Conservation (phyloP, 306 rosid genomes). For the Sphenostylis stenocarpa region DNA sequence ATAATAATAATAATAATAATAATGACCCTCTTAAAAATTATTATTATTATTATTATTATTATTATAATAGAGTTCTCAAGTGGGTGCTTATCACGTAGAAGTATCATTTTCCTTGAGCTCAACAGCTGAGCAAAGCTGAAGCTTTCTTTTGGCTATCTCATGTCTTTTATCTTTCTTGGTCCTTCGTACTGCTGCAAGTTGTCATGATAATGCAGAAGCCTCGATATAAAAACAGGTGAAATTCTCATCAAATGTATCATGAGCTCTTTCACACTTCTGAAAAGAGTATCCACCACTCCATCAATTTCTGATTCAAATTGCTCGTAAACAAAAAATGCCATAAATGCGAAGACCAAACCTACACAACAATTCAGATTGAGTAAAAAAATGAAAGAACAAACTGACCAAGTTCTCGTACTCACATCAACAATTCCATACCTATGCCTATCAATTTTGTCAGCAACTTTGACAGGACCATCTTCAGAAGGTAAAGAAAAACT, state of each 20-base stretch:
- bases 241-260: conserved; percentile 36
- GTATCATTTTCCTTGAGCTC: no score
- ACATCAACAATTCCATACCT: conserved; percentile 50
- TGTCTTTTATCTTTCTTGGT: conserved; percentile 24
- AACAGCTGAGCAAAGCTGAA: conserved; percentile 26
- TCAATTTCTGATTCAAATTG: conserved; percentile 77
- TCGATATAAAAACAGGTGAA: conserved; percentile 43
- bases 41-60: no score
- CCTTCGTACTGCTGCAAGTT: conserved; percentile 19
- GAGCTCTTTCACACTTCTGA: conserved; percentile 32
- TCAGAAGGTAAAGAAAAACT: conserved; percentile 55
- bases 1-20: no score
- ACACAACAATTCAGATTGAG: conserved; percentile 31
- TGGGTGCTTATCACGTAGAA: no score
- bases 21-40: no score
- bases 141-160: conserved; percentile 33
- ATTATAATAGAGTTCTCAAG: no score
- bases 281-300: conserved; percentile 41
- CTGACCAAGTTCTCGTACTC: neutral
- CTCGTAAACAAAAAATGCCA: conserved; percentile 75
- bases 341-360: conserved; percentile 70
- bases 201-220: conserved; percentile 29
- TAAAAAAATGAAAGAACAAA: conserved; percentile 9
- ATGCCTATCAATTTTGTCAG: conserved; percentile 49
- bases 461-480: conserved; percentile 45